phyloP scores from a whole-genome alignment of 2,329 filamentous ascomycete species.

The Curvularia sp. region DNA sequence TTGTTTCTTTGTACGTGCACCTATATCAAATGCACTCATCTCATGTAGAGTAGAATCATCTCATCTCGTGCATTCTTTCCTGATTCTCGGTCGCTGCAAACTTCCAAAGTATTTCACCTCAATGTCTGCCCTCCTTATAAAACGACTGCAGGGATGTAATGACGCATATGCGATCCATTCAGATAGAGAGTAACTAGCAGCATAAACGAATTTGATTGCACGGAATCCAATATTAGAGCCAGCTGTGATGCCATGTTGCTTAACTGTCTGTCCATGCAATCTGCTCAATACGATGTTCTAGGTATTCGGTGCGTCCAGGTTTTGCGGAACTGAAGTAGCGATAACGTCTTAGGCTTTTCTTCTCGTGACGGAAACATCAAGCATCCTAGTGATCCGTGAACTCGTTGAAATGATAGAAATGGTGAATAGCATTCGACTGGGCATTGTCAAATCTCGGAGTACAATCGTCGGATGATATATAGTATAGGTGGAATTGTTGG shows the following conservation, averaged over 20 bases:
- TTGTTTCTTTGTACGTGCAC: too few relatives aligned
- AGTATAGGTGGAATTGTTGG: too few relatives aligned
- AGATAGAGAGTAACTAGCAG: not conserved
- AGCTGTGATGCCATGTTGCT: not conserved
- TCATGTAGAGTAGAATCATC: too few relatives aligned
- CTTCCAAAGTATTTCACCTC: too few relatives aligned
- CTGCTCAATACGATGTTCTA: not conserved
- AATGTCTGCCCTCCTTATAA: too few relatives aligned
- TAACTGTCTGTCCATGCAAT: not conserved
- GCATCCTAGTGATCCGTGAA: not conserved
- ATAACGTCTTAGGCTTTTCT: not conserved
- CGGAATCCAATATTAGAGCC: not conserved
- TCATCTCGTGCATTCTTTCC: too few relatives aligned
- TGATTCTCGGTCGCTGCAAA: too few relatives aligned
- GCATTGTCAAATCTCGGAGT: not conserved
- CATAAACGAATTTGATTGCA: not conserved
- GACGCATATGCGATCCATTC: too few relatives aligned
- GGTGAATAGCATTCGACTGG: too few relatives aligned
- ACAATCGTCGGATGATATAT: not conserved
- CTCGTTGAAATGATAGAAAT: too few relatives aligned
- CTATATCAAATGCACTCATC: too few relatives aligned
- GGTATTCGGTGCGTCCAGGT: not conserved
- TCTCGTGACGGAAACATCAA: not conserved
- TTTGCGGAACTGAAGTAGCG: not conserved
- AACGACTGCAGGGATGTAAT: too few relatives aligned